Evolutionary conservation across 2,329 filamentous ascomycete species (phyloP), one percentile per base, ranked within the genome.

Genomic region (Colletotrichum cuscutae): DNA sequence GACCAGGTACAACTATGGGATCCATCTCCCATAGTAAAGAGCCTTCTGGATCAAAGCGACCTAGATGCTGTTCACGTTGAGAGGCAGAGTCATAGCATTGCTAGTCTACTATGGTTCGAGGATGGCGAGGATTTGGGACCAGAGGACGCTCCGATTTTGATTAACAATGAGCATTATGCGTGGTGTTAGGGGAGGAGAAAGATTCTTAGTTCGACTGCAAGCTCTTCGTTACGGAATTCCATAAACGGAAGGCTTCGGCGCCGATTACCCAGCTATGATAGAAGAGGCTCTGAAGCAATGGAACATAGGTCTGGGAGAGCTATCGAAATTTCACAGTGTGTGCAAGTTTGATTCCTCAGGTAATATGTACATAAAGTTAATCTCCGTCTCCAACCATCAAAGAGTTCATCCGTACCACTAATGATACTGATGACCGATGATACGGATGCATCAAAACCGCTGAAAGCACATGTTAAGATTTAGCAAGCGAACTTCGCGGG

Each of bases 401-500:
- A 49, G 19, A 22, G 8, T 11, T n/a, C 42, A 49, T 49, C 19
- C 19, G 1, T n/a, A 11, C 2, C 42, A 9, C 42, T 9, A 4
- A 49, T 19, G 15, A 7, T 15, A 19, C 19, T 19, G 15, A 46
- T 7, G 42, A 19, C 42, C 1, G 8, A 46, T 15, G 6, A 15
- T 8, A n/a, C 42, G 9, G 19, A 49, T 19, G 42, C 42, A 22
- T 4, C 19, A 49, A 6, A 49, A n/a, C 19, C 42, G 4, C 4
- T n/a, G 7, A n/a, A 19, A n/a, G 19, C 8, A 49, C 19, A 19
- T 9, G 1, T 11, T 22, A 1, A 9, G 19, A 42, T 22, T 46
- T 69, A 66, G 74, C 78, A 78, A 15, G 73, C 75, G 71, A 81
- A 77, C 59, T 76, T 64, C 4, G 68, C 65, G 6, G 79, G 77